Evolutionary conservation across 179 eudicot species (phyloP).

Genomic region (Corrigiola litoralis): DNA sequence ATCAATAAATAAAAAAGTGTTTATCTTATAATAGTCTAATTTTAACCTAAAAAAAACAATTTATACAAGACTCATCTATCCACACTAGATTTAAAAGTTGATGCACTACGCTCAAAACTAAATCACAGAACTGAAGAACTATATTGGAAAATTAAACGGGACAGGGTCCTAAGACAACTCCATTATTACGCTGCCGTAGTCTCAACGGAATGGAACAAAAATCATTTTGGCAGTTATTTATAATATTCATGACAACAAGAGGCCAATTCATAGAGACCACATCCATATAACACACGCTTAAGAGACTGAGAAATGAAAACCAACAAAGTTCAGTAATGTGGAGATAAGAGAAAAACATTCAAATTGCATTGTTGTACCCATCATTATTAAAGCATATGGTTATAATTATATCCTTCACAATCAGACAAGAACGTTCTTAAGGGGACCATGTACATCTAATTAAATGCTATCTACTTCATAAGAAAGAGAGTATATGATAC

Average conservation of each 20-base stretch:
- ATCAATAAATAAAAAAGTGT: too few species aligned
- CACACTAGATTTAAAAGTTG: too few species aligned
- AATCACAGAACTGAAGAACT: too few species aligned
- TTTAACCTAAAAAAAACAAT: too few species aligned
- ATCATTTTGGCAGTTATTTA: not conserved
- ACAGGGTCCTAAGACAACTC: too few species aligned
- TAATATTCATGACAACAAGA: not conserved
- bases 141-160: too few species aligned
- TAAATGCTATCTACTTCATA: conserved; percentile 12
- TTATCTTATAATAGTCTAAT: too few species aligned
- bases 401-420: conserved; percentile 5
- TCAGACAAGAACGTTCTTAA: conserved; percentile 3
- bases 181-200: too few species aligned
- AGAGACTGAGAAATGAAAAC: not conserved
- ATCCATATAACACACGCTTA: conserved; percentile 5
- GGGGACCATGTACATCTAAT: conserved; percentile 16
- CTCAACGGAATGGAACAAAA: not conserved
- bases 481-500: not conserved
- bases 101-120: too few species aligned
- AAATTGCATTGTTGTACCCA: conserved; percentile 13
- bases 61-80: too few species aligned
- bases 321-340: too few species aligned
- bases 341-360: not conserved
- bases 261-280: not conserved
- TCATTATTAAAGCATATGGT: conserved; percentile 7